Conservation (phyloP, 164 flowering plant genomes). For the Aristolochia californica region DNA sequence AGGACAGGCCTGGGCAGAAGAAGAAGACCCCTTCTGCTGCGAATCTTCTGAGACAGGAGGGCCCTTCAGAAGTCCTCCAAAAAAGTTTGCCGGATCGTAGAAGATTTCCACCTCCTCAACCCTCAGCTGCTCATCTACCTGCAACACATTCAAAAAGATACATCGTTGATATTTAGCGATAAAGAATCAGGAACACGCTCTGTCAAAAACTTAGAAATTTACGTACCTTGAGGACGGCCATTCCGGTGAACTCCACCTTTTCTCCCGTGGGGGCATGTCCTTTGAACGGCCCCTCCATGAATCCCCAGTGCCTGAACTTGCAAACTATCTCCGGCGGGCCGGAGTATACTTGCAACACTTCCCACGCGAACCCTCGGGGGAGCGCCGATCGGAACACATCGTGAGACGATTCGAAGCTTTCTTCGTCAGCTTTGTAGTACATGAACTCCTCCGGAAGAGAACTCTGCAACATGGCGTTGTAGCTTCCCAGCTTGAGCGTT, state of each 20-base stretch:
- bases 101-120: slow-evolving; percentile 76
- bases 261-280: slow-evolving; percentile 84
- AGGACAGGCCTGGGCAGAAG: slow-evolving; percentile 13
- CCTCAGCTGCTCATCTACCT: slow-evolving; percentile 71
- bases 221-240: slow-evolving; percentile 50
- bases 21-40: neutral
- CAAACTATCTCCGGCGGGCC: slow-evolving; percentile 67
- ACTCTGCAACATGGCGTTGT: slow-evolving; percentile 69
- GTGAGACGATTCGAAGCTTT: slow-evolving; percentile 76
- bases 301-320: slow-evolving; percentile 96
- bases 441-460: slow-evolving; percentile 56
- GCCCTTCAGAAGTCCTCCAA: slow-evolving; percentile 69
- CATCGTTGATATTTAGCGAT: neutral
- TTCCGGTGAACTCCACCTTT: slow-evolving; percentile 52
- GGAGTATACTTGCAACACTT: slow-evolving; percentile 57
- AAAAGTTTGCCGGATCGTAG: slow-evolving; percentile 68
- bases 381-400: slow-evolving; percentile 51
- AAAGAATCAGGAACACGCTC: neutral
- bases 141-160: neutral
- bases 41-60: slow-evolving; percentile 4
- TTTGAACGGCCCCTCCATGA: slow-evolving; percentile 73
- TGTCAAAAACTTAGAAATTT: neutral
- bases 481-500: slow-evolving; percentile 59
- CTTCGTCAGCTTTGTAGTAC: slow-evolving; percentile 69
- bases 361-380: slow-evolving; percentile 94